Conservation (phyloP, 305 asterid genomes). For the Fraxinus albicans region DNA sequence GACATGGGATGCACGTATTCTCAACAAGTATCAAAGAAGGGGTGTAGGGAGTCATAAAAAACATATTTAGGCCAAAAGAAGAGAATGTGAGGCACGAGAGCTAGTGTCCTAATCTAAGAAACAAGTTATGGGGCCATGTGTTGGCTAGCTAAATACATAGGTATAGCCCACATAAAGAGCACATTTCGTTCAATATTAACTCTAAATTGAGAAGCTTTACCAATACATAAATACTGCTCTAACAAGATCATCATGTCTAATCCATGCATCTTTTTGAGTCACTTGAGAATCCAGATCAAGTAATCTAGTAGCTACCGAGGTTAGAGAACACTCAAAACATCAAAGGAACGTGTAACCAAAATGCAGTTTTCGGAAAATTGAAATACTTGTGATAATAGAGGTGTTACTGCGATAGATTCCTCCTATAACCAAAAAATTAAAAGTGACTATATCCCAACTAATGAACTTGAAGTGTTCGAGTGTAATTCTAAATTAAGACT, state of each 20-base stretch:
- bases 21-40: not conserved
- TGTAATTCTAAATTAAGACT: conserved; percentile 7
- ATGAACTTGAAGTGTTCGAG: not conserved
- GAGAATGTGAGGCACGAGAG: not conserved
- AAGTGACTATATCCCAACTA: not conserved
- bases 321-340: not conserved
- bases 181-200: not conserved
- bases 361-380: not conserved
- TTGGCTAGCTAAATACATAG: not conserved
- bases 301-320: not conserved
- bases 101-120: not conserved
- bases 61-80: not conserved
- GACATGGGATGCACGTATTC: not conserved
- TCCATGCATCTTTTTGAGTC: not conserved
- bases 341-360: not conserved
- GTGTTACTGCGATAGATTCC: not conserved
- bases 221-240: not conserved
- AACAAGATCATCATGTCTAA: not conserved
- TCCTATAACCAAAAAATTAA: not conserved
- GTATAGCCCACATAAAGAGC: not conserved
- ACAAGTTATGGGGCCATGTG: not conserved
- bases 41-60: not conserved
- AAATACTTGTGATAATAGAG: not conserved
- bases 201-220: not conserved
- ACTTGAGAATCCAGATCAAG: not conserved